These are phyloP conservation scores for Pythium sukuiense DNA, from an alignment of 352 stramenopile species.

Conservation along the genomic window DNA sequence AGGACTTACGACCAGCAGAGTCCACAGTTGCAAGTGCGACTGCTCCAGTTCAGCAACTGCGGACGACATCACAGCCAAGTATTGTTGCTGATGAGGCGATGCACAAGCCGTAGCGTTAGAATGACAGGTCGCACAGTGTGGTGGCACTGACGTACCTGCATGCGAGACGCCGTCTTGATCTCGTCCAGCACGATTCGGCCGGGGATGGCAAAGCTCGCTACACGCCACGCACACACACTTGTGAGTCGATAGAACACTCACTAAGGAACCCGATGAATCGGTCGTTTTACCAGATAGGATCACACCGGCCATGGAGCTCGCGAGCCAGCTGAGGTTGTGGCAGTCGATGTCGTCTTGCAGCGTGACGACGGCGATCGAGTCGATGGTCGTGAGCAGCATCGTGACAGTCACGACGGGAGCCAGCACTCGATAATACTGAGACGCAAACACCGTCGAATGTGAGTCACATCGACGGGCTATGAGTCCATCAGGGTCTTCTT, in stretches of 20 bases:
- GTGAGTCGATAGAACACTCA: background rate
- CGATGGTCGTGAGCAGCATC: constrained; percentile 55
- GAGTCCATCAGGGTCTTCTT: background rate
- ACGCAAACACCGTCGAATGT: background rate
- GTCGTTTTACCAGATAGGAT: constrained; percentile 48
- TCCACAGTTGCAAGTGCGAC: constrained; percentile 68
- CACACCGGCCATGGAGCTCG: constrained; percentile 60
- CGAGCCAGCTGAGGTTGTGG: constrained; percentile 65
- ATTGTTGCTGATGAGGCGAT: constrained; percentile 34
- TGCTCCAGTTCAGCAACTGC: constrained; percentile 56
- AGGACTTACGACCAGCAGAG: constrained; percentile 55
- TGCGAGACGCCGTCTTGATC: constrained; percentile 48
- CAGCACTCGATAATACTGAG: constrained; percentile 53
- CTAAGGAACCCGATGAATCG: background rate
- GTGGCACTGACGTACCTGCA: constrained; percentile 38
- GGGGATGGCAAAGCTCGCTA: constrained; percentile 64
- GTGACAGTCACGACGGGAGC: constrained; percentile 48
- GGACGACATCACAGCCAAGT: constrained; percentile 30
- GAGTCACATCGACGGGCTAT: background rate
- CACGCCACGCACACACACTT: background rate
- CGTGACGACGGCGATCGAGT: constrained; percentile 47
- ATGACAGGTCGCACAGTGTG: background rate
- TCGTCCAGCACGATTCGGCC: constrained; percentile 61
- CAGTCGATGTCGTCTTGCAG: constrained; percentile 60
- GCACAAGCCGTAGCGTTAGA: background rate